Conservation (phyloP, 306 rosid genomes). For the Fragaria nilgerrensis region DNA sequence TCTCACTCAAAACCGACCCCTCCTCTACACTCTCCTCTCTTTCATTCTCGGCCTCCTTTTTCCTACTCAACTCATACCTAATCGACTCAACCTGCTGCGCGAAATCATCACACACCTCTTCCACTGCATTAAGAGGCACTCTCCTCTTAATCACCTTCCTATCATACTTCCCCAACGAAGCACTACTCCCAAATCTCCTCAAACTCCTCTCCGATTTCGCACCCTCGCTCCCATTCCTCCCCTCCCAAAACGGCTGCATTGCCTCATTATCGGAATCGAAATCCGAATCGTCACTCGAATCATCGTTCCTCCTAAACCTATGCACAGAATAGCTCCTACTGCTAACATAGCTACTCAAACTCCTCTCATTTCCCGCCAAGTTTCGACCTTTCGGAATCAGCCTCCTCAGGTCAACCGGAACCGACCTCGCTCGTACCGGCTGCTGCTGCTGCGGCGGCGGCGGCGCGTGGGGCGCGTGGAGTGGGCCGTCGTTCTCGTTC, state of each 20-base stretch:
- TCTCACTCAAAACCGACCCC: conserved; percentile 47
- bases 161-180: conserved; percentile 76
- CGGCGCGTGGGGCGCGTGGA: conserved; percentile 13
- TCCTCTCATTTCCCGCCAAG: conserved; percentile 12
- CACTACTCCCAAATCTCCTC: conserved; percentile 62
- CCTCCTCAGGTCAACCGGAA: conserved; percentile 37
- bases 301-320: conserved; percentile 37
- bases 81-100: conserved; percentile 64
- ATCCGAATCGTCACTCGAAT: conserved; percentile 35
- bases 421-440: conserved; percentile 22
- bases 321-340: conserved; percentile 53
- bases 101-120: conserved; percentile 46
- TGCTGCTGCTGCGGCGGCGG: conserved; percentile 2
- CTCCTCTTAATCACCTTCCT: conserved; percentile 58
- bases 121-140: conserved; percentile 37
- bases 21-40: conserved; percentile 25
- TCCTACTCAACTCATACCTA: conserved; percentile 52
- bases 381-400: conserved; percentile 22
- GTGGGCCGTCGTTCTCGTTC: conserved; percentile 74
- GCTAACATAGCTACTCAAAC: conserved; percentile 16
- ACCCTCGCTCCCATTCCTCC: not conserved
- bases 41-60: conserved; percentile 38
- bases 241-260: conserved; percentile 22
- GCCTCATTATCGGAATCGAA: conserved; percentile 28
- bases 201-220: conserved; percentile 19